Percentiles rank a stretch among this genome's conserved stretches.
Conservation (phyloP, 495 filamentous ascomycete species). For the Penicillium psychrofluorescens region DNA sequence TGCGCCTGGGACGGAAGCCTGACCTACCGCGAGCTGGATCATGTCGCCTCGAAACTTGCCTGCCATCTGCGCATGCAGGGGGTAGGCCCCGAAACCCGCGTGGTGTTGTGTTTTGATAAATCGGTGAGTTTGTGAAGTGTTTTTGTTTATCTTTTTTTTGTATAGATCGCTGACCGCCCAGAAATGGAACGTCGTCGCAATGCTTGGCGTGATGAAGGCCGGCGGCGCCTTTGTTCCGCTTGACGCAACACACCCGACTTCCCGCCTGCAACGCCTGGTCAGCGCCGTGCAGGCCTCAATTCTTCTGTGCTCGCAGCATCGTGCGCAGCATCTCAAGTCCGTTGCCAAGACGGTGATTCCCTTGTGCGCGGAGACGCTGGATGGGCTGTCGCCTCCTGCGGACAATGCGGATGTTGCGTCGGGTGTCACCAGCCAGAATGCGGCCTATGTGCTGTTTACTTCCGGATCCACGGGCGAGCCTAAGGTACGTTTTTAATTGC, state of each 20-base stretch:
- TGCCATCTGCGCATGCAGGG: slow-evolving; percentile 36
- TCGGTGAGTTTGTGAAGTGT: slow-evolving; percentile 27
- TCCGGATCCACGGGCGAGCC: slow-evolving; percentile 46
- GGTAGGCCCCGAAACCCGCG: slow-evolving; percentile 39
- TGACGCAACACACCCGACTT: slow-evolving; percentile 47
- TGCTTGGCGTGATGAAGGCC: slow-evolving; percentile 52
- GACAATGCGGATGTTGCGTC: slow-evolving; percentile 17
- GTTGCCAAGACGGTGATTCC: slow-evolving; percentile 28
- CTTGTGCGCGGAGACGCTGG: slow-evolving; percentile 24
- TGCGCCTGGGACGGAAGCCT: slow-evolving; percentile 54
- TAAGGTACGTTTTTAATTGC: slow-evolving; percentile 28
- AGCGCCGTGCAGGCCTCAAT: slow-evolving; percentile 33
- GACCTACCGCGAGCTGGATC: slow-evolving; percentile 48
- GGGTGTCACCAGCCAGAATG: slow-evolving; percentile 27
- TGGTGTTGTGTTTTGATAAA: slow-evolving; percentile 53
- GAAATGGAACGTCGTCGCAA: slow-evolving; percentile 50
- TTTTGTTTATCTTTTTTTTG: background rate
- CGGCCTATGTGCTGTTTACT: slow-evolving; percentile 40
- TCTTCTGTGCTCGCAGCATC: slow-evolving; percentile 45
- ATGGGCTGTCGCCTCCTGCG: slow-evolving; percentile 13
- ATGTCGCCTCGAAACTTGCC: slow-evolving; percentile 40
- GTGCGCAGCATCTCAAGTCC: slow-evolving; percentile 16
- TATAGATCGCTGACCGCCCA: slow-evolving; percentile 9
- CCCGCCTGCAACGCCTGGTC: slow-evolving; percentile 40
- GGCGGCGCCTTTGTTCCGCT: slow-evolving; percentile 54